These are phyloP conservation scores for Sesbania bispinosa DNA, from an alignment of 306 rosid genomes.

Conservation along the genomic window DNA sequence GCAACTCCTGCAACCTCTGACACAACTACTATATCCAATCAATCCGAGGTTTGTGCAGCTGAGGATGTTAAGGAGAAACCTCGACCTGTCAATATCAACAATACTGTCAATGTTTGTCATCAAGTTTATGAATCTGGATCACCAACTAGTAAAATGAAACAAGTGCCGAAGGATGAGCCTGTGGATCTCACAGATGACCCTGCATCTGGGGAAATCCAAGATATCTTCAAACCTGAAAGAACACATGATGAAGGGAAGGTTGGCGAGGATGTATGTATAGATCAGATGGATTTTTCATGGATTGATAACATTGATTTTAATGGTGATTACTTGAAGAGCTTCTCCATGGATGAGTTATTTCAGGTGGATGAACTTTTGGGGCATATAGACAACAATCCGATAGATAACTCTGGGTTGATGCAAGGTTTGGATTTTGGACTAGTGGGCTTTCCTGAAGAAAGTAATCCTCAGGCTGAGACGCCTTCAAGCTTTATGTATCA, in stretches of 20 bases:
- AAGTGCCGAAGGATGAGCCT: constrained; percentile 36
- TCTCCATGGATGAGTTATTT: constrained; percentile 59
- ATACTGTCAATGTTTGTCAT: not conserved
- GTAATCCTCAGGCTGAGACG: constrained; percentile 17
- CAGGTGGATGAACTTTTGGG: constrained; percentile 60
- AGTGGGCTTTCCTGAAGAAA: not conserved
- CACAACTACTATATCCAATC: constrained; percentile 41
- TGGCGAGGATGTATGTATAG: constrained; percentile 18
- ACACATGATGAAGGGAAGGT: not conserved
- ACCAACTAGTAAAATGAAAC: constrained; percentile 25
- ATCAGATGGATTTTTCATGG: constrained; percentile 31
- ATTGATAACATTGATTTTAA: constrained; percentile 15
- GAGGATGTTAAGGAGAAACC: constrained; percentile 34
- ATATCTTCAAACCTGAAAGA: not conserved
- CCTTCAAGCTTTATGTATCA: constrained; percentile 44
- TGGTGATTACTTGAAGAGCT: constrained; percentile 30
- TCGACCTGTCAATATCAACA: not conserved
- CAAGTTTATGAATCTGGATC: constrained; percentile 26
- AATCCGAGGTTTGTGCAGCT: constrained; percentile 56
- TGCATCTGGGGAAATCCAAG: constrained; percentile 17
- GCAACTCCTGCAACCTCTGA: constrained; percentile 47
- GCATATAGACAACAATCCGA: constrained; percentile 32
- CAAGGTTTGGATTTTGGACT: constrained; percentile 28
- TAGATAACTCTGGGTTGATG: constrained; percentile 20
- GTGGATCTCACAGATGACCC: not conserved